Evolutionary conservation across 164 flowering plant species (phyloP).

Genomic region (Macadamia tetraphylla): DNA sequence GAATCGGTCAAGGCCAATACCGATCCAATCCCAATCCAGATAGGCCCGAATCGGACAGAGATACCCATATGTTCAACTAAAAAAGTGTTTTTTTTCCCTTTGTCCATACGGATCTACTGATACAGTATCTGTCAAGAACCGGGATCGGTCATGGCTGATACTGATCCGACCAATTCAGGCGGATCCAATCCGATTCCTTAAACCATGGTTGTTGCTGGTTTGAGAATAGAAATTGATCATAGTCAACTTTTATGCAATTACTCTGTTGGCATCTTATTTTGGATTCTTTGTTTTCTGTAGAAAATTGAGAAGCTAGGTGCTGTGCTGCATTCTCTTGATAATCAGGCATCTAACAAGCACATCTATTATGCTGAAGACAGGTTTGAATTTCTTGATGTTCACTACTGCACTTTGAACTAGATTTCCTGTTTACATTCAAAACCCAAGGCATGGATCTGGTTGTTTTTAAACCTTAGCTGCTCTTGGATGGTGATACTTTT

Average conservation of each 20-base stretch:
- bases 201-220: not conserved
- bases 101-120: too few relatives aligned
- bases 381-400: conserved; percentile 18
- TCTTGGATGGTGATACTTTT: too few relatives aligned
- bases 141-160: too few relatives aligned
- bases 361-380: conserved; percentile 79
- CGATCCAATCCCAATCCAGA: too few relatives aligned
- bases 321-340: conserved; percentile 48
- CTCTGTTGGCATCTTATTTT: conserved; percentile 3
- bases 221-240: not conserved
- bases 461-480: not conserved
- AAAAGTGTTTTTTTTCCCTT: too few relatives aligned
- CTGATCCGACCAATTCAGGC: too few relatives aligned
- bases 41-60: too few relatives aligned
- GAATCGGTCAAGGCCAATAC: too few relatives aligned
- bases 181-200: too few relatives aligned
- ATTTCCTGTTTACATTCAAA: not conserved
- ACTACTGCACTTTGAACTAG: not conserved
- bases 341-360: conserved; percentile 49
- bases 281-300: conserved; percentile 32
- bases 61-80: too few relatives aligned
- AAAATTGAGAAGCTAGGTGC: conserved; percentile 74
- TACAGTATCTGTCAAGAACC: too few relatives aligned
- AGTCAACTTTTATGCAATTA: not conserved
- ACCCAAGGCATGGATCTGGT: not conserved